Conservation (phyloP, 768 basidiomycete species). For the Suillus americanus region DNA sequence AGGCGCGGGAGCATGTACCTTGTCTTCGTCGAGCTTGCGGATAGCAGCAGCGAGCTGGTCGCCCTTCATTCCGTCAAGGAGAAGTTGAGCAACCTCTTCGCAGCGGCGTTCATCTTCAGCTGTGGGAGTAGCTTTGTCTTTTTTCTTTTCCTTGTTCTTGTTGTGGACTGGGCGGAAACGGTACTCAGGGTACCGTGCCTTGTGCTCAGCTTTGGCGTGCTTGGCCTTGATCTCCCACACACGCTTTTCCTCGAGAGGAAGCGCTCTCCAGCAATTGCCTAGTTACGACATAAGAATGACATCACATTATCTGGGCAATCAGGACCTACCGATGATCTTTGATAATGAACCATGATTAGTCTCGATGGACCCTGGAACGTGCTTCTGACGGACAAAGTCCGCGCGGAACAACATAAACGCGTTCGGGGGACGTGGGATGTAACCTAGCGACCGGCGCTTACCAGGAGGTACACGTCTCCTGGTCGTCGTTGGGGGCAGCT, state of each 20-base stretch:
- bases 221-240: slow-evolving; percentile 75
- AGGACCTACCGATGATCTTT: slow-evolving; percentile 41
- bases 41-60: slow-evolving; percentile 64
- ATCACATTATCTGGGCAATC: neutral
- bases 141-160: slow-evolving; percentile 46
- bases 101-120: slow-evolving; percentile 32
- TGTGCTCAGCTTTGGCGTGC: slow-evolving; percentile 72
- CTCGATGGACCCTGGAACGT: slow-evolving; percentile 51
- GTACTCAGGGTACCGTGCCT: slow-evolving; percentile 65
- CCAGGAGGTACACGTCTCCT: slow-evolving; percentile 56
- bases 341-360: slow-evolving; percentile 49
- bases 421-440: slow-evolving; percentile 29
- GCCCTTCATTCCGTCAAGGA: slow-evolving; percentile 70
- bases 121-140: slow-evolving; percentile 20
- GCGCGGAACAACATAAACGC: slow-evolving; percentile 38
- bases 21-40: slow-evolving; percentile 44
- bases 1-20: slow-evolving; percentile 13
- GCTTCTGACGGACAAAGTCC: slow-evolving; percentile 41
- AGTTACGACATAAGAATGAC: neutral
- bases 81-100: slow-evolving; percentile 59
- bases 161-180: slow-evolving; percentile 46
- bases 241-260: slow-evolving; percentile 69
- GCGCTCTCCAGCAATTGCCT: slow-evolving; percentile 62
- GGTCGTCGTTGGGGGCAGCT: slow-evolving; percentile 36
- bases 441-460: slow-evolving; percentile 60